Evolutionary conservation across 78 protist species (phyloP).

Genomic region (Dictyostelium firmibasis): DNA sequence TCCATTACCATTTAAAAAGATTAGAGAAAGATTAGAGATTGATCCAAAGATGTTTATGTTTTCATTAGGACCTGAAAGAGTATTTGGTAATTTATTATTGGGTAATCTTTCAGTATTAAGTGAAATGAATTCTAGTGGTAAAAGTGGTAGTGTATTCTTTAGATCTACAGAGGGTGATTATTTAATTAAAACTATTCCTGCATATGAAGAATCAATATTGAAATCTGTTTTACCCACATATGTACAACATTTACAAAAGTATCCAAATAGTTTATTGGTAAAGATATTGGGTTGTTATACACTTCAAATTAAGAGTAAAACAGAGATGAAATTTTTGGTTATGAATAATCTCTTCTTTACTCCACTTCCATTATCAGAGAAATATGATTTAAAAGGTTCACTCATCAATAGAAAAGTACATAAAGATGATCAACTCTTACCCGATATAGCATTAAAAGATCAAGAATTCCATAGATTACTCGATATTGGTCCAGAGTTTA

Average conservation of each 20-base stretch:
- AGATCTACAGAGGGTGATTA: constrained; percentile 61
- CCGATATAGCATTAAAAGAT: constrained; percentile 58
- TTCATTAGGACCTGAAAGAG: constrained; percentile 79
- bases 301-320: not conserved
- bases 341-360: constrained; percentile 72
- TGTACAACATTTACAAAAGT: constrained; percentile 10
- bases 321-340: constrained; percentile 52
- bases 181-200: constrained; percentile 71
- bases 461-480: constrained; percentile 36
- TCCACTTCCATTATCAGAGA: constrained; percentile 54
- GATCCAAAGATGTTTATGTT: constrained; percentile 70
- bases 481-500: constrained; percentile 45
- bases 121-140: constrained; percentile 65
- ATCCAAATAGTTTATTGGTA: constrained; percentile 39
- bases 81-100: constrained; percentile 77
- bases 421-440: not conserved
- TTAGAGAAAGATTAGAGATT: constrained; percentile 53
- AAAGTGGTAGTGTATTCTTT: constrained; percentile 69
- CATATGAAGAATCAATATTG: constrained; percentile 39
- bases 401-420: constrained; percentile 65
- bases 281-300: constrained; percentile 41
- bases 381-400: constrained; percentile 73
- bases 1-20: constrained; percentile 57
- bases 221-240: constrained; percentile 47
- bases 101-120: constrained; percentile 59